Evolutionary conservation across 2,329 filamentous ascomycete genomes (phyloP).

Genomic region (Aspergillus floridensis): DNA sequence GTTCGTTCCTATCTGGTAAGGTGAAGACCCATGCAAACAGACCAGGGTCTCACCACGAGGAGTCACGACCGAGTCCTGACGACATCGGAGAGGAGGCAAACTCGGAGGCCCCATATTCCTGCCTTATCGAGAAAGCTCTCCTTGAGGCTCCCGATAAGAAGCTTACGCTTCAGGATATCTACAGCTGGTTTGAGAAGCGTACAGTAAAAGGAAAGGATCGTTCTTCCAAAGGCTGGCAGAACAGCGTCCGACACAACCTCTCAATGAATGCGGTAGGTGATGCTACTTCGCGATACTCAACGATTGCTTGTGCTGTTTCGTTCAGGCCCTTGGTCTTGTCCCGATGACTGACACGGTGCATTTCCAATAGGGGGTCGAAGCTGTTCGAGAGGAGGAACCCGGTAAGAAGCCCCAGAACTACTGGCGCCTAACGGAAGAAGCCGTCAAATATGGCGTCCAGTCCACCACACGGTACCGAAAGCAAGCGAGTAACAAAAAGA

Average conservation of each 20-base stretch:
- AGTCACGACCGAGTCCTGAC: slow-evolving; percentile 21
- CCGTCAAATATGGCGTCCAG: slow-evolving; percentile 66
- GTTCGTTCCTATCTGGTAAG: slow-evolving; percentile 14
- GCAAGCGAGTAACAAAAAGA: slow-evolving; percentile 39
- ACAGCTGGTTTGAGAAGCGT: slow-evolving; percentile 81
- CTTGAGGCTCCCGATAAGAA: slow-evolving; percentile 63
- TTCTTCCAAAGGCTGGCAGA: slow-evolving; percentile 77
- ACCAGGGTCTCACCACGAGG: slow-evolving; percentile 18
- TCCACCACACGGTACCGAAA: slow-evolving; percentile 81
- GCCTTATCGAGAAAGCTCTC: slow-evolving; percentile 75
- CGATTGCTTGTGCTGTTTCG: slow-evolving; percentile 6
- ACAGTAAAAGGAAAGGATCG: slow-evolving; percentile 68
- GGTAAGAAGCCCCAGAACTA: slow-evolving; percentile 63
- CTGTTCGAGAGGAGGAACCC: slow-evolving; percentile 53
- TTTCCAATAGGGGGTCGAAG: slow-evolving; percentile 42
- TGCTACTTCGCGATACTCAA: slow-evolving; percentile 5
- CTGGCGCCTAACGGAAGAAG: slow-evolving; percentile 74
- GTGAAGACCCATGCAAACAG: slow-evolving; percentile 11
- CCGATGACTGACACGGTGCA: not conserved
- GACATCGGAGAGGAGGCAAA: slow-evolving; percentile 29
- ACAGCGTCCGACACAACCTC: slow-evolving; percentile 91
- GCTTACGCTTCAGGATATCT: slow-evolving; percentile 82
- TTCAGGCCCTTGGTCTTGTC: slow-evolving; percentile 3
- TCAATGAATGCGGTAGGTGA: slow-evolving; percentile 86
- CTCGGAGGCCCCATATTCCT: slow-evolving; percentile 69